Evolutionary conservation across 768 basidiomycete species (phyloP).

Genomic region (Trametes meyenii): DNA sequence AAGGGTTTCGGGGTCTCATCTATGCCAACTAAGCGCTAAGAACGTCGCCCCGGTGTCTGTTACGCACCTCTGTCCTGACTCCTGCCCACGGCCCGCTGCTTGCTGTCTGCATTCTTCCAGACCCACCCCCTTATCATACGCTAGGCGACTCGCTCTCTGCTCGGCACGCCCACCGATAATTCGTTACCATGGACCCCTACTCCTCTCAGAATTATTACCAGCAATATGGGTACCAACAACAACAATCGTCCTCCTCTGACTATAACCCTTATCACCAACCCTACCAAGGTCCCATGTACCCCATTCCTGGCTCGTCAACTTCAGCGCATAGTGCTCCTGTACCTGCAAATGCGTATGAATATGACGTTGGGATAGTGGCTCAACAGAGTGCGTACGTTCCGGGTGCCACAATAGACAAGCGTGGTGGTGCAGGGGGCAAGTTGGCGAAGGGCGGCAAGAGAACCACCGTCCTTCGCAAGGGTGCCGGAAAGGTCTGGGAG

Average conservation of each 20-base stretch:
- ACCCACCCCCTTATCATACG: background rate
- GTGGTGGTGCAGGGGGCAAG: conserved; percentile 83
- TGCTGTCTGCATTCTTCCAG: conserved; percentile 1
- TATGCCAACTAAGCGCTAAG: background rate
- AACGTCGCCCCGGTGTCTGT: background rate
- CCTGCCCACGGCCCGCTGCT: too few relatives aligned
- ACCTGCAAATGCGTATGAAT: conserved; percentile 89
- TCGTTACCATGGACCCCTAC: conserved; percentile 31
- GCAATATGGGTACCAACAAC: conserved; percentile 47
- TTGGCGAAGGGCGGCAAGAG: conserved; percentile 89
- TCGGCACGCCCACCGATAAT: background rate
- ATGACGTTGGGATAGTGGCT: conserved; percentile 87
- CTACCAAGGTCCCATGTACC: conserved; percentile 74
- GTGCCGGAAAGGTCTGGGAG: conserved; percentile 97
- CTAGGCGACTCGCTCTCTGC: background rate
- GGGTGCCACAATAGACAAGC: conserved; percentile 87
- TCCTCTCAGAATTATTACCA: conserved; percentile 47
- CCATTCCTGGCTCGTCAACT: conserved; percentile 62
- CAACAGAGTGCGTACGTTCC: conserved; percentile 93
- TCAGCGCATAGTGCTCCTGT: conserved; percentile 76
- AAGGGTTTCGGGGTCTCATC: conserved; percentile 7
- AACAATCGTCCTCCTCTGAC: conserved; percentile 41
- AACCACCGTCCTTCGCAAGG: conserved; percentile 92
- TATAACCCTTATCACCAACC: conserved; percentile 83
- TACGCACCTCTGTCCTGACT: conserved; percentile 4